Evolutionary conservation across 176 grass and related monocot species (phyloP), one percentile per base, ranked within the genome.

Genomic region (Ananas comosus): DNA sequence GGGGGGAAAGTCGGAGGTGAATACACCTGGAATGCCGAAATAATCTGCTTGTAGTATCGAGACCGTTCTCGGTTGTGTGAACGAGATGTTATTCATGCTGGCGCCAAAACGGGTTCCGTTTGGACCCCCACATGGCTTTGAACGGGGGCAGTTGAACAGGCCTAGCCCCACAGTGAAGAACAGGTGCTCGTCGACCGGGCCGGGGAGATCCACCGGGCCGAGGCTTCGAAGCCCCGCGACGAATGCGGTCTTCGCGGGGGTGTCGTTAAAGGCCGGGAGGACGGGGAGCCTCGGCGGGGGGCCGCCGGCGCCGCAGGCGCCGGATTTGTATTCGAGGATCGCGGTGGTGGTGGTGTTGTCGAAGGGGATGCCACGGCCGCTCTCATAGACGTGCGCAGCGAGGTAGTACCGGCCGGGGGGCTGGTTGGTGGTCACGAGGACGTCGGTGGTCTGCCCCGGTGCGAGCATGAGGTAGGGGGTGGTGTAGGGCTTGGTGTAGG

Each of bases 61-160:
- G 4, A 90, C 3, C 51, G 79, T 85, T 48, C 27, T 70, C 1
- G 89, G 93, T 13, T 87, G 79, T 65, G 84, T 77, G 78, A 97
- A 97, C 0, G 93, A 97, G 24, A 92, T 77, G 78, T 97, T 97
- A 84, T 92, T 97, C 80, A 92, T 97, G 86, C 86, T 97, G 11
- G 86, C 89, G 53, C 19, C 82, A 47, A 97, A 83, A 10, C 83
- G 81, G 65, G 84, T 85, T 58, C 81, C 85, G 25, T 92, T 92
- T 27, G 86, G 86, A 23, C 86, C 89, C 59, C 80, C 79, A 79
- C 93, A 97, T 65, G 66, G 77, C 27, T 76, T 80, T 19, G 71
- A 71, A 0, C 72, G 89, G 1, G 12, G 77, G 76, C 93, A 97
- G 72, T 72, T 81, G 77, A 90, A 80, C 0, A 90, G 83, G 0